phyloP scores from a whole-genome alignment of 352 stramenopile species.

The Phytophthora pini region DNA sequence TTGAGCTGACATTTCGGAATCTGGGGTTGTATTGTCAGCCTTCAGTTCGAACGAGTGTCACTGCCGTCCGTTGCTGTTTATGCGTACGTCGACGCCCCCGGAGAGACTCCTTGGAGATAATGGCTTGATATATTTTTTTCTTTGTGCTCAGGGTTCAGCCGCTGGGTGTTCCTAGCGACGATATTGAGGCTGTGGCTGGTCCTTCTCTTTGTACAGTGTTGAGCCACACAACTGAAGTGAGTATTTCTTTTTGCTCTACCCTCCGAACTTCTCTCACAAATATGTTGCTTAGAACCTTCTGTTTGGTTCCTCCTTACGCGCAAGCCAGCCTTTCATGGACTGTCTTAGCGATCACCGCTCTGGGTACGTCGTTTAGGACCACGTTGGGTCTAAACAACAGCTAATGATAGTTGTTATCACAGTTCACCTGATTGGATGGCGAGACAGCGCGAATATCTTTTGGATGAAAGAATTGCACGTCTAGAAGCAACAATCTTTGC shows the following conservation, averaged over 20 bases:
- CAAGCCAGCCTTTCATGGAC: constrained; percentile 62
- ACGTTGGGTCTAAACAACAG: not conserved
- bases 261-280: not conserved
- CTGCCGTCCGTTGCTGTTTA: constrained; percentile 71
- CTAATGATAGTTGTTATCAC: not conserved
- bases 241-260: not conserved
- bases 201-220: constrained; percentile 66
- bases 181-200: constrained; percentile 60
- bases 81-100: constrained; percentile 37
- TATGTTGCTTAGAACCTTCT: constrained; percentile 41
- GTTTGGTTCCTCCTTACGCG: constrained; percentile 54
- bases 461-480: constrained; percentile 53
- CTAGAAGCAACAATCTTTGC: constrained; percentile 48
- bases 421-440: constrained; percentile 60
- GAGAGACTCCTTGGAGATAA: not conserved
- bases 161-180: constrained; percentile 53
- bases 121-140: not conserved
- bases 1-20: not conserved
- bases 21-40: constrained; percentile 27
- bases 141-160: constrained; percentile 42
- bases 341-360: constrained; percentile 53
- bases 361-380: constrained; percentile 32
- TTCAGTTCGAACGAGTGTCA: constrained; percentile 60
- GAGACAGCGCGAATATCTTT: constrained; percentile 39
- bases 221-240: constrained; percentile 67